Conservation (phyloP, 345 rosid species). For the Angophora floribunda region DNA sequence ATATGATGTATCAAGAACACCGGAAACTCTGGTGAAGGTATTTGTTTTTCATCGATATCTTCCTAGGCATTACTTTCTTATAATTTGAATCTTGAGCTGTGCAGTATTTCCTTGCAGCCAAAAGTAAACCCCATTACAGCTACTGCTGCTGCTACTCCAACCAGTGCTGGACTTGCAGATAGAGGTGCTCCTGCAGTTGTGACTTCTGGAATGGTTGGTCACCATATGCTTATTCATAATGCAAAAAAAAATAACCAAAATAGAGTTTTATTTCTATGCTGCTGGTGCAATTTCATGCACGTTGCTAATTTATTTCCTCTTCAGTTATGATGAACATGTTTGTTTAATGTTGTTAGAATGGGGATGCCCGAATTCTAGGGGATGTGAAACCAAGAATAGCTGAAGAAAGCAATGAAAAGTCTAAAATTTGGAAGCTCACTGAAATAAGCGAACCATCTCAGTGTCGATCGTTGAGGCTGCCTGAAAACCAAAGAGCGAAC, state of each 20-base stretch:
- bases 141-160: slow-evolving; percentile 30
- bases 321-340: not conserved
- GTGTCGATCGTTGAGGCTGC: slow-evolving; percentile 87
- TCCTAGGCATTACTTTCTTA: not conserved
- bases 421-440: slow-evolving; percentile 94
- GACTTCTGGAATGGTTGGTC: slow-evolving; percentile 71
- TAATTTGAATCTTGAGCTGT: not conserved
- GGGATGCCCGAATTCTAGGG: slow-evolving; percentile 77
- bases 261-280: not conserved
- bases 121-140: slow-evolving; percentile 46
- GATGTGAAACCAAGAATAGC: slow-evolving; percentile 88
- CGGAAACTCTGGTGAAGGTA: slow-evolving; percentile 16
- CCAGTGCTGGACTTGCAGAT: slow-evolving; percentile 66
- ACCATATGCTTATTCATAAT: not conserved
- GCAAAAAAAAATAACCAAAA: not conserved
- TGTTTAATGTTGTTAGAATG: slow-evolving; percentile 47
- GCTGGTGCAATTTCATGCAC: not conserved
- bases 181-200: slow-evolving; percentile 58
- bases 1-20: slow-evolving; percentile 10
- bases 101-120: slow-evolving; percentile 43
- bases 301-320: not conserved
- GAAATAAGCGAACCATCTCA: slow-evolving; percentile 86
- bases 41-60: not conserved
- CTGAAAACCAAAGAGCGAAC: slow-evolving; percentile 71
- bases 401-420: slow-evolving; percentile 85